Conservation (phyloP, 441 rosid genomes). For the Erodium moschatum region DNA sequence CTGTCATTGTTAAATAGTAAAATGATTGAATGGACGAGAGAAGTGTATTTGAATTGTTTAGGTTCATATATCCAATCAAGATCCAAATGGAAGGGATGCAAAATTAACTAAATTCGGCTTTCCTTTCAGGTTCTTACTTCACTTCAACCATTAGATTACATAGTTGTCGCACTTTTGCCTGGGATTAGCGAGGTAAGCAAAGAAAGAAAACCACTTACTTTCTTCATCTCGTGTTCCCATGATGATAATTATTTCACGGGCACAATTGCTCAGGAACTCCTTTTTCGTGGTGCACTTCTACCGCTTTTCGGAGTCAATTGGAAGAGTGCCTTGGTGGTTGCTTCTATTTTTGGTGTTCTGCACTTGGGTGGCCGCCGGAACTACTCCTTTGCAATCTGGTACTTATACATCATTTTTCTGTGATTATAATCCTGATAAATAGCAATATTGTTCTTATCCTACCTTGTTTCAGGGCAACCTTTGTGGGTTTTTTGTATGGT, state of each 20-base stretch:
- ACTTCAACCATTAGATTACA: constrained; percentile 67
- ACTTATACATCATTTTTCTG: constrained; percentile 14
- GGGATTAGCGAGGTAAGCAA: constrained; percentile 71
- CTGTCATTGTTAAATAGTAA: background rate
- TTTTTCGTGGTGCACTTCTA: constrained; percentile 63
- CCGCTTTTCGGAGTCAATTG: constrained; percentile 65
- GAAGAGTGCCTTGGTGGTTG: constrained; percentile 46
- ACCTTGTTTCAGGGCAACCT: constrained; percentile 56
- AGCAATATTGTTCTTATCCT: background rate
- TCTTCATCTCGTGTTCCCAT: background rate
- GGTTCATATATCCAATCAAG: background rate
- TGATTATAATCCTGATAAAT: background rate
- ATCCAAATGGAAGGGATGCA: background rate
- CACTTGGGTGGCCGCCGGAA: constrained; percentile 81
- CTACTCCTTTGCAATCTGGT: constrained; percentile 80
- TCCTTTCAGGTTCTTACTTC: constrained; percentile 66
- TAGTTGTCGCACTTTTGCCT: constrained; percentile 64
- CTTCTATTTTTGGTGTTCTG: constrained; percentile 57
- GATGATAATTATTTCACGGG: background rate
- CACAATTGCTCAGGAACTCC: constrained; percentile 51
- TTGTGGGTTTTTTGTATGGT: constrained; percentile 65
- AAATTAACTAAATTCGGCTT: background rate
- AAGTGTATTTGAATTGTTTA: background rate
- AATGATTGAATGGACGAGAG: background rate
- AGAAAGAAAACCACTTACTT: background rate